A percentile compares a stretch with the other conserved stretches of the same genome.
Evolutionary conservation across 176 grass and related monocot genomes (phyloP).

Genomic region (Cenchrus fungigraminus): DNA sequence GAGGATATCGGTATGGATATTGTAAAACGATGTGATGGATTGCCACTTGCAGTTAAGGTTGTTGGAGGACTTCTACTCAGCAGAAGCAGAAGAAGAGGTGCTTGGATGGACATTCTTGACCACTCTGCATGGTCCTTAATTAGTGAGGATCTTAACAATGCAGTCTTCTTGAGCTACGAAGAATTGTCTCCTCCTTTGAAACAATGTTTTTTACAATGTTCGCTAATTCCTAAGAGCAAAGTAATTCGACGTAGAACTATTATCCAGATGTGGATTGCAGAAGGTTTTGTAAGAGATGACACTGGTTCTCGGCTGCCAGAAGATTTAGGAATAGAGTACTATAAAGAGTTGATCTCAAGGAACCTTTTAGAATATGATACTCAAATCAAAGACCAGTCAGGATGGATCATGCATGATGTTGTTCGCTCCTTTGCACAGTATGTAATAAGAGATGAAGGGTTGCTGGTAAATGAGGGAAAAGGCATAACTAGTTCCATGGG

Average conservation of each 20-base stretch:
- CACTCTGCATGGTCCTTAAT: conserved; percentile 1
- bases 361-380: not conserved
- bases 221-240: not conserved
- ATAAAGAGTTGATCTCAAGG: not conserved
- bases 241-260: not conserved
- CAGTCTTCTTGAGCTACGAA: not conserved
- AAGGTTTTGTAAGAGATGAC: not conserved
- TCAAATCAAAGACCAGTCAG: not conserved
- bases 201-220: not conserved
- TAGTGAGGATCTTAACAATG: not conserved
- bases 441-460: not conserved
- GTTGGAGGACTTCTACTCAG: conserved; percentile 6
- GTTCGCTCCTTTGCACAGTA: conserved; percentile 25
- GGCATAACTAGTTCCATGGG: not conserved
- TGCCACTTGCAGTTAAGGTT: not conserved
- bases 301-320: not conserved
- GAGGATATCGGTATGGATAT: not conserved
- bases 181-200: not conserved
- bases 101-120: not conserved
- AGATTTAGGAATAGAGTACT: not conserved
- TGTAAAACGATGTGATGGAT: not conserved
- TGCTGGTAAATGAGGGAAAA: not conserved
- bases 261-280: not conserved
- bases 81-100: not conserved
- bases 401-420: conserved; percentile 33